Percentiles rank a stretch among this genome's conserved stretches.
phyloP scores from a whole-genome alignment of 2,329 filamentous ascomycete genomes.

The Paecilomyces sp. region DNA sequence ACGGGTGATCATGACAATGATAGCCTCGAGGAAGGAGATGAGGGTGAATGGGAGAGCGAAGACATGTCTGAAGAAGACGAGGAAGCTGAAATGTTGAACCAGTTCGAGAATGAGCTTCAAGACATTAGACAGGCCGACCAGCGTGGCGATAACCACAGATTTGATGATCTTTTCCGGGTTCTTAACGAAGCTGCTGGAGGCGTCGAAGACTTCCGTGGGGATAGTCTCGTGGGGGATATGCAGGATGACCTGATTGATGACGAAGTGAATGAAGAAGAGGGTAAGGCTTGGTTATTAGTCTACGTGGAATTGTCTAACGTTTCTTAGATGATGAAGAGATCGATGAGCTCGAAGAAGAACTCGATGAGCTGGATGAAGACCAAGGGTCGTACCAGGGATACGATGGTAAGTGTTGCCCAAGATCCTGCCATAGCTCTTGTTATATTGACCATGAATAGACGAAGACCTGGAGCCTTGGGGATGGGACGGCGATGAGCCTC shows the following conservation, averaged over 20 bases:
- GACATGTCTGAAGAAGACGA: constrained; percentile 41
- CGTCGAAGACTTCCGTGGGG: constrained; percentile 36
- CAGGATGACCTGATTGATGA: constrained; percentile 44
- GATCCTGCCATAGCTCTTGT: not conserved
- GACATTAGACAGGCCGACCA: constrained; percentile 33
- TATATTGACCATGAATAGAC: constrained; percentile 26
- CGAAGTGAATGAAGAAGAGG: constrained; percentile 53
- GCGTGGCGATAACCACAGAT: constrained; percentile 34
- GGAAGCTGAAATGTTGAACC: constrained; percentile 38
- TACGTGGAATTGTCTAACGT: constrained; percentile 5
- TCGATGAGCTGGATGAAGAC: constrained; percentile 39
- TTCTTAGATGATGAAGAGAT: constrained; percentile 50
- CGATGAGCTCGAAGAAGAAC: constrained; percentile 25
- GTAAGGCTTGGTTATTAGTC: constrained; percentile 23
- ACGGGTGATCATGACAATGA: constrained; percentile 50
- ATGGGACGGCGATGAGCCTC: constrained; percentile 49
- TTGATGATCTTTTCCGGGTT: constrained; percentile 41
- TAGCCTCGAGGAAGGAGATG: constrained; percentile 39
- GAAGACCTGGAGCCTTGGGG: constrained; percentile 41
- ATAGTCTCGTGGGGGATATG: constrained; percentile 43
- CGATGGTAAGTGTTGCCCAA: constrained; percentile 18
- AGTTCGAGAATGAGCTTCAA: constrained; percentile 35
- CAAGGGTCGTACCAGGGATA: constrained; percentile 34
- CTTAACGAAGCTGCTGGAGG: constrained; percentile 35
- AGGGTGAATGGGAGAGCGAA: constrained; percentile 45